Conservation (phyloP, 768 basidiomycete species). For the Tulasnella sp. region DNA sequence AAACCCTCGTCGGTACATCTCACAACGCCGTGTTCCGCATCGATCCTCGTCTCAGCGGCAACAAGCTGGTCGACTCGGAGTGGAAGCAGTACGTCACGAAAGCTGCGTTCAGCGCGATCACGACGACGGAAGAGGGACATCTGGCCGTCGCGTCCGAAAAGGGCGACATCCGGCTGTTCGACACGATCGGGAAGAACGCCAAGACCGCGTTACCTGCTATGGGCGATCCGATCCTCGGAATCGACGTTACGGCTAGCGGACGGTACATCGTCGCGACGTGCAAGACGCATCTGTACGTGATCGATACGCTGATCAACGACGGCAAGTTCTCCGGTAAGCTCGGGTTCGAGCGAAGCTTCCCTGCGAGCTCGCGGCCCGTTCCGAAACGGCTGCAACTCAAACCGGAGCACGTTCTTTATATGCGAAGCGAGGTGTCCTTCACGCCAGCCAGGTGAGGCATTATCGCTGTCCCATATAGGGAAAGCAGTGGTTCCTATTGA, state of each 20-base stretch:
- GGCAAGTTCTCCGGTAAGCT: slow-evolving; percentile 71
- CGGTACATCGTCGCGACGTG: slow-evolving; percentile 95
- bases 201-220: slow-evolving; percentile 94
- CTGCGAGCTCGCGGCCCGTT: slow-evolving; percentile 84
- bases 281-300: slow-evolving; percentile 83
- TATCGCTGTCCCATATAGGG: not conserved
- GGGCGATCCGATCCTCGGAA: slow-evolving; percentile 88
- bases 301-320: slow-evolving; percentile 90
- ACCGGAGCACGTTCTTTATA: slow-evolving; percentile 87
- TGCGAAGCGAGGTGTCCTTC: slow-evolving; percentile 78
- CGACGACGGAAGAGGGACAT: slow-evolving; percentile 77
- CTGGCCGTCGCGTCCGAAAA: slow-evolving; percentile 93
- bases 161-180: slow-evolving; percentile 91
- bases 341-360: slow-evolving; percentile 93
- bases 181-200: slow-evolving; percentile 94
- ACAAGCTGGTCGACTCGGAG: slow-evolving; percentile 87
- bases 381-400: slow-evolving; percentile 80
- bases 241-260: slow-evolving; percentile 90
- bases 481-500: no score
- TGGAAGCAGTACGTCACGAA: slow-evolving; percentile 94
- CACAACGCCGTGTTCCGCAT: slow-evolving; percentile 96
- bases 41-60: slow-evolving; percentile 87
- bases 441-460: slow-evolving; percentile 73
- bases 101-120: slow-evolving; percentile 87
- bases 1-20: slow-evolving; percentile 87